Evolutionary conservation across 805 yeast species (phyloP).

Genomic region (Nakazawaea wickerhamii): DNA sequence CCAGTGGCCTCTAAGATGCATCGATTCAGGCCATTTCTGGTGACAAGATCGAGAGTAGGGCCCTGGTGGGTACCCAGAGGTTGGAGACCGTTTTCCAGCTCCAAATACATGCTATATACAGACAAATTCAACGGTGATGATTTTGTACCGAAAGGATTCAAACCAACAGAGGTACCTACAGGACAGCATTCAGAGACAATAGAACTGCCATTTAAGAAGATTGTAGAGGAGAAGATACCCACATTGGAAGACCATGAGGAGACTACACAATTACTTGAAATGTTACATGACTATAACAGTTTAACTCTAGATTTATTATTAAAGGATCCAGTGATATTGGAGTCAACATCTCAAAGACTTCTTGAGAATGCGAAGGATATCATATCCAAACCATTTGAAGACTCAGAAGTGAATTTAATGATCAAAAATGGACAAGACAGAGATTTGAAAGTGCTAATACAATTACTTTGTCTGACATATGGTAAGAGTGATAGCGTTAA

Average conservation of each 20-base stretch:
- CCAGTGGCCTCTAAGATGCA: background rate
- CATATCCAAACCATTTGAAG: background rate
- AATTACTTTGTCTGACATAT: background rate
- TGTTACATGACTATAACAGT: background rate
- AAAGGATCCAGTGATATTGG: slow-evolving; percentile 7
- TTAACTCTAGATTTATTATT: background rate
- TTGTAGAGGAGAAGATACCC: too few relatives aligned
- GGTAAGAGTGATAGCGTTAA: background rate
- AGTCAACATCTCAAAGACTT: background rate
- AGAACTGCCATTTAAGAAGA: too few relatives aligned
- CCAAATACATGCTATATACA: background rate
- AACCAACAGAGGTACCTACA: background rate
- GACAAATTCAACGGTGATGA: background rate
- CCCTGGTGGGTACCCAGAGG: background rate
- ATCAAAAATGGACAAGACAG: background rate
- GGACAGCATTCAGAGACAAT: background rate
- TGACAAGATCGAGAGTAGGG: background rate
- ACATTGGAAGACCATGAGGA: too few relatives aligned
- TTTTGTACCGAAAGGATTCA: background rate
- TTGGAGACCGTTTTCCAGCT: too few relatives aligned
- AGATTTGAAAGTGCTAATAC: slow-evolving; percentile 4
- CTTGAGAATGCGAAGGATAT: background rate
- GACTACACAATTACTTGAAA: background rate
- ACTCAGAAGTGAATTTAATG: background rate
- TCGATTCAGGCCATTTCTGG: background rate